Percentiles rank a stretch among this genome's conserved stretches.
Evolutionary conservation across 108 stramenopile species (phyloP).

Genomic region (Cyclostephanos invisitatus): DNA sequence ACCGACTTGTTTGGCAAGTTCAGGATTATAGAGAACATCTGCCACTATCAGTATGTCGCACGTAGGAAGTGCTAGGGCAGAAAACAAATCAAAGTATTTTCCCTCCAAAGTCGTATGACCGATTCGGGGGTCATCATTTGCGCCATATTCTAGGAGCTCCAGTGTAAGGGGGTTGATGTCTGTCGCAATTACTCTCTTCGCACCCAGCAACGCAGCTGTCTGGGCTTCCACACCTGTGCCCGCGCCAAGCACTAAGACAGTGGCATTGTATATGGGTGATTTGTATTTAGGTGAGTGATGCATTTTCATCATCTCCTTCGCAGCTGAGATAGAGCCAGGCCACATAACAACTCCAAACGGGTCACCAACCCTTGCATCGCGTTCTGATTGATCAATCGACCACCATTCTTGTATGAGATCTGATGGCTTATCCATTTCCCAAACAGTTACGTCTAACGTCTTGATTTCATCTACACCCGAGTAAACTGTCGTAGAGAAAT

Average conservation of each 20-base stretch:
- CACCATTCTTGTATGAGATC: conserved; percentile 72
- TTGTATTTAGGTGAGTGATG: conserved; percentile 1
- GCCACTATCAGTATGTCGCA: conserved; percentile 72
- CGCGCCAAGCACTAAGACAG: conserved; percentile 70
- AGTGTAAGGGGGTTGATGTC: conserved; percentile 77
- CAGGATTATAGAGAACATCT: conserved; percentile 76
- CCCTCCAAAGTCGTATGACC: conserved; percentile 17
- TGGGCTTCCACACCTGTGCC: conserved; percentile 81
- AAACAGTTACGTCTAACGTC: conserved; percentile 58
- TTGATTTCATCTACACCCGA: neutral
- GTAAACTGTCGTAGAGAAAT: neutral
- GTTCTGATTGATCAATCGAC: conserved; percentile 42
- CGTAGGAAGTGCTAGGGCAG: conserved; percentile 34
- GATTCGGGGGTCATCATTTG: conserved; percentile 31
- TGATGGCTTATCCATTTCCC: conserved; percentile 79
- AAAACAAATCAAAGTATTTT: conserved; percentile 46
- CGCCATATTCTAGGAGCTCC: conserved; percentile 61
- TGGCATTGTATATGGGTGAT: conserved; percentile 25
- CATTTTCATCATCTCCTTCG: conserved; percentile 55
- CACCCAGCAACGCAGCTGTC: conserved; percentile 67
- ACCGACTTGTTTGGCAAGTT: conserved; percentile 64
- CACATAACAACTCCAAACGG: conserved; percentile 84
- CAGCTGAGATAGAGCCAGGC: conserved; percentile 81
- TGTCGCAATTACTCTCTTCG: conserved; percentile 69
- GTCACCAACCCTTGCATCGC: conserved; percentile 49